phyloP scores from a whole-genome alignment of 768 basidiomycete species.

The Serendipita sp. region DNA sequence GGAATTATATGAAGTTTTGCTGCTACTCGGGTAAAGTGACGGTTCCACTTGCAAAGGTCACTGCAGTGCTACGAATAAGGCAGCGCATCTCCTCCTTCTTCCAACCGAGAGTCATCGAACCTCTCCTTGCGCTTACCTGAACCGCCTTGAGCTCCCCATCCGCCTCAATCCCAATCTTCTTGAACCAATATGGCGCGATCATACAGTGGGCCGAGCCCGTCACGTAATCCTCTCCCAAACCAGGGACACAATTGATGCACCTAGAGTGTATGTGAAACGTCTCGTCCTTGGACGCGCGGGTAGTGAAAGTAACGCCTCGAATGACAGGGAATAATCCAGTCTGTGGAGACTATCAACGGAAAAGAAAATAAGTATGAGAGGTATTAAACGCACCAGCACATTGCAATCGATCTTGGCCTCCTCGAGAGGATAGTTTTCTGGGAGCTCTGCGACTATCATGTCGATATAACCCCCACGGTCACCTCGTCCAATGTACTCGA shows the following conservation, averaged over 20 bases:
- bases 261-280: neutral
- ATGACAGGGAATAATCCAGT: neutral
- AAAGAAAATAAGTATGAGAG: neutral
- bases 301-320: neutral
- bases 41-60: neutral
- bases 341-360: neutral
- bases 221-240: conserved; percentile 31
- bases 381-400: neutral
- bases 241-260: conserved; percentile 11
- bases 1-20: no score
- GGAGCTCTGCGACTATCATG: conserved; percentile 10
- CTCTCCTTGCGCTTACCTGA: conserved; percentile 38
- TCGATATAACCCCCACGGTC: conserved; percentile 8
- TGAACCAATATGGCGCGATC: conserved; percentile 34
- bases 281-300: neutral
- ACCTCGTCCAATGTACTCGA: neutral
- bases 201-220: conserved; percentile 40
- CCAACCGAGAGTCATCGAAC: conserved; percentile 27
- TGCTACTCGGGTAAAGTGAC: neutral
- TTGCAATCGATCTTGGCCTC: neutral
- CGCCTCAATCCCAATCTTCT: conserved; percentile 19
- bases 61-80: neutral
- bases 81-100: conserved; percentile 4
- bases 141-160: conserved; percentile 26
- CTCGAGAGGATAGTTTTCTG: neutral